Evolutionary conservation across 306 rosid species (phyloP).

Genomic region (Senna siamea): DNA sequence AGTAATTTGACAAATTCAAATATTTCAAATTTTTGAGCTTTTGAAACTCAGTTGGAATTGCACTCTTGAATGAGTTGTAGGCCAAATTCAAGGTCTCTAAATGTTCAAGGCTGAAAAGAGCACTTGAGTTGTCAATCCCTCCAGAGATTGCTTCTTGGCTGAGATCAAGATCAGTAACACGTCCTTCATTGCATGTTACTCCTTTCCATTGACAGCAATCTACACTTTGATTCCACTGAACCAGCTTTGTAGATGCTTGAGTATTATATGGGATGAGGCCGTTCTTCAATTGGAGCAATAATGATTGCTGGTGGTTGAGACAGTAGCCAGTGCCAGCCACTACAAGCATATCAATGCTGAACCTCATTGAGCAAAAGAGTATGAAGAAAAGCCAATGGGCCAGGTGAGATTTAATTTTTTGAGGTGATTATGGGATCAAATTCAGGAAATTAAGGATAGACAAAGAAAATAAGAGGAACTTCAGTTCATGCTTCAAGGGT

Average conservation of each 20-base stretch:
- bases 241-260: slow-evolving; percentile 21
- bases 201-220: slow-evolving; percentile 51
- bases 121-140: background rate
- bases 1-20: slow-evolving; percentile 23
- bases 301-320: slow-evolving; percentile 6
- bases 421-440: too few relatives aligned
- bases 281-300: slow-evolving; percentile 28
- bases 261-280: background rate
- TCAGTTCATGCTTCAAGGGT: too few relatives aligned
- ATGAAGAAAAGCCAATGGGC: background rate
- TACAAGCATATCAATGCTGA: background rate
- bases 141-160: background rate
- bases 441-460: too few relatives aligned
- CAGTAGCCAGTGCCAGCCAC: background rate
- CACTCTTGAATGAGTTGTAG: background rate
- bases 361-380: background rate
- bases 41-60: slow-evolving; percentile 24
- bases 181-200: slow-evolving; percentile 33
- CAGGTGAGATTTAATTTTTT: too few relatives aligned
- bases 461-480: too few relatives aligned
- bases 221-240: slow-evolving; percentile 32
- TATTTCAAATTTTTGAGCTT: slow-evolving; percentile 22
- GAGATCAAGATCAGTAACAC: slow-evolving; percentile 15
- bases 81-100: slow-evolving; percentile 25
- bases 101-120: slow-evolving; percentile 14